Evolutionary conservation across 2,329 filamentous ascomycete genomes (phyloP), one percentile per base, ranked within the genome.

Genomic region (Rosellinia necatrix): DNA sequence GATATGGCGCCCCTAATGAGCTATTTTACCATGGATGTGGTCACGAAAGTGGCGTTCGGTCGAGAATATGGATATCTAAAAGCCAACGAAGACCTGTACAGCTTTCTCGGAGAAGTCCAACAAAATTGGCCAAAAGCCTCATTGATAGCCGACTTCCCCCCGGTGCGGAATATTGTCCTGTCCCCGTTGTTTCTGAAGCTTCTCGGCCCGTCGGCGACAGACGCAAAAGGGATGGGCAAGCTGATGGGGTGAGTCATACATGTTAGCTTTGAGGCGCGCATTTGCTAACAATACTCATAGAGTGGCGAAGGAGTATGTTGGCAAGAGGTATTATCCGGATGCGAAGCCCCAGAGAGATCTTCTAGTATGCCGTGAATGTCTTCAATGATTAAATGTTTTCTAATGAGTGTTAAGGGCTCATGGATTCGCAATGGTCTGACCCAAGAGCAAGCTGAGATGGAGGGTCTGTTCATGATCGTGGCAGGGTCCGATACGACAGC

Each of bases 11-110:
- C 49, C 32, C 15, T 52, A 13, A 44, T 52, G 40, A 52, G 49
- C 32, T 52, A 47, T n/a, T 8, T 53, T 13, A 49, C 61, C 62
- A 22, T 43, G 41, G 81, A 84, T 55, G 75, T 80, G 22, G 79
- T 84, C 53, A 78, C 75, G 19, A 73, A 74, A 41, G 61, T 83
- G 9, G 77, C 76, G 1, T 77, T 82, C 30, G 80, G 80, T n/a
- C 58, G 75, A 32, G 69, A 74, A 15, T 80, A 80, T 60, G 78
- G 78, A 4, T 77, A 75, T 56, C 61, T 81, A 2, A 66, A 69
- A 12, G 63, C 66, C 4, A 75, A 81, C 60, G 63, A 71, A 6
- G 78, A 82, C 58, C 68, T 75, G 0, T 75, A 76, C 52, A 72
- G 71, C 19, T 80, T 79, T 61, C 34, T 53, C 13, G 32, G 12